Conservation (phyloP, 768 basidiomycete genomes). For the Clavaria fumosa region DNA sequence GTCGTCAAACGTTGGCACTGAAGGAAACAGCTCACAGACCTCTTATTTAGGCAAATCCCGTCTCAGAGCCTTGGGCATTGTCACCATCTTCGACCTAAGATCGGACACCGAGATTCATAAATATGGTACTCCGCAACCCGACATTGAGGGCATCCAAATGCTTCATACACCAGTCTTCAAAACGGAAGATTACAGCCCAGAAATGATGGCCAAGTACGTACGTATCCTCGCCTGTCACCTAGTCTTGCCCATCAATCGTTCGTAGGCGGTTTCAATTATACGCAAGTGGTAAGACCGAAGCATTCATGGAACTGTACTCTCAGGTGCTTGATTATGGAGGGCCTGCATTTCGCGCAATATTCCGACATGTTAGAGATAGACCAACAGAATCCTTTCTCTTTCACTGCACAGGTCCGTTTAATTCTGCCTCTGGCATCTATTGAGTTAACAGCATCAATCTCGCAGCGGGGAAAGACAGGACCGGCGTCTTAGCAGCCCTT, state of each 20-base stretch:
- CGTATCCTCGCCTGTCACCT: slow-evolving; percentile 17
- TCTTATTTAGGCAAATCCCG: slow-evolving; percentile 34
- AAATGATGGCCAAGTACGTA: slow-evolving; percentile 72
- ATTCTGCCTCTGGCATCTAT: neutral
- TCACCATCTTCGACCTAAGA: slow-evolving; percentile 60
- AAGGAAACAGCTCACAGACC: neutral
- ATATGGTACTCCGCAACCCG: slow-evolving; percentile 49
- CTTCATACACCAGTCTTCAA: slow-evolving; percentile 50
- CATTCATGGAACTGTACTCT: slow-evolving; percentile 67
- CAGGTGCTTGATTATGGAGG: slow-evolving; percentile 70
- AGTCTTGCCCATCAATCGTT: slow-evolving; percentile 10
- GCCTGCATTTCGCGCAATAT: slow-evolving; percentile 48
- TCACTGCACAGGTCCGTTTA: slow-evolving; percentile 41
- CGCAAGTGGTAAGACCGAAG: slow-evolving; percentile 71
- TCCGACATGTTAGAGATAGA: slow-evolving; percentile 58
- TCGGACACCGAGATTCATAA: slow-evolving; percentile 69
- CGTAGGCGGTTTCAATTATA: slow-evolving; percentile 56
- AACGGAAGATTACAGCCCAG: slow-evolving; percentile 68
- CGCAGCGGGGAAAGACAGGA: slow-evolving; percentile 66
- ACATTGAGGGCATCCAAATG: slow-evolving; percentile 47
- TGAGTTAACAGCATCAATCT: neutral
- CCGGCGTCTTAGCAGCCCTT: slow-evolving; percentile 61
- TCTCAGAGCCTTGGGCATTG: slow-evolving; percentile 45
- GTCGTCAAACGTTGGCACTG: slow-evolving; percentile 1
- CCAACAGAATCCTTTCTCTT: slow-evolving; percentile 52